phyloP scores from a whole-genome alignment of 2,329 filamentous ascomycete species.

The Decorospora gaudefroyi region DNA sequence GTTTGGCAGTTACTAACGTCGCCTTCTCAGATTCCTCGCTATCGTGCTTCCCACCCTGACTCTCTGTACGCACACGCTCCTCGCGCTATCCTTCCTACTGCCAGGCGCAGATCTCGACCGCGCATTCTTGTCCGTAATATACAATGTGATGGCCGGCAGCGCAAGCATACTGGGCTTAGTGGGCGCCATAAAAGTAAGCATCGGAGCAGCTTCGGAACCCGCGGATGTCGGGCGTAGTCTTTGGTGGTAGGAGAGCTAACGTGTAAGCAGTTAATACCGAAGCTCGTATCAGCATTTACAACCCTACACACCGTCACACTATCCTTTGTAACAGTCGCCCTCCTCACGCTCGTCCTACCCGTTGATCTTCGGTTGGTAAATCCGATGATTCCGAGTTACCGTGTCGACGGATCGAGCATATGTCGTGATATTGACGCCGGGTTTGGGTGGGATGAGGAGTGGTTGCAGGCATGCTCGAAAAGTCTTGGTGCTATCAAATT shows the following conservation, averaged over 20 bases:
- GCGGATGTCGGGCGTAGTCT: neutral
- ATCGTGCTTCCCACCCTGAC: constrained; percentile 36
- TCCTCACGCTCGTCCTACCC: constrained; percentile 34
- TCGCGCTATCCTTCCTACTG: constrained; percentile 31
- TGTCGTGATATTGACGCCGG: constrained; percentile 37
- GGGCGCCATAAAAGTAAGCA: constrained; percentile 52
- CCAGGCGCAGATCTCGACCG: constrained; percentile 35
- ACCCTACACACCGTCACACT: constrained; percentile 34
- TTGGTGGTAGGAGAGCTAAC: no score
- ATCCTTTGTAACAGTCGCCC: constrained; percentile 33
- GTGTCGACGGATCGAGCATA: constrained; percentile 27
- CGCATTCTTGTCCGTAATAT: constrained; percentile 42
- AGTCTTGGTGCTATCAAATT: constrained; percentile 32
- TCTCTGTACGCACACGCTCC: constrained; percentile 32
- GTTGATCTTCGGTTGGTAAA: constrained; percentile 24
- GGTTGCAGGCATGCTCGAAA: constrained; percentile 36
- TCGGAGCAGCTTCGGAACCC: neutral
- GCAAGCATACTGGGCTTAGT: constrained; percentile 50
- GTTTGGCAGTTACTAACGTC: constrained; percentile 3
- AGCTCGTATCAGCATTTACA: constrained; percentile 35
- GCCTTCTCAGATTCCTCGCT: constrained; percentile 30
- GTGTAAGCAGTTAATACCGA: constrained; percentile 25
- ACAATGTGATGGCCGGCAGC: constrained; percentile 49
- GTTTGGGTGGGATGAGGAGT: constrained; percentile 36
- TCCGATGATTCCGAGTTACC: constrained; percentile 29